Conservation (phyloP, 2,329 filamentous ascomycete species). For the Hymenoscyphus scutula region DNA sequence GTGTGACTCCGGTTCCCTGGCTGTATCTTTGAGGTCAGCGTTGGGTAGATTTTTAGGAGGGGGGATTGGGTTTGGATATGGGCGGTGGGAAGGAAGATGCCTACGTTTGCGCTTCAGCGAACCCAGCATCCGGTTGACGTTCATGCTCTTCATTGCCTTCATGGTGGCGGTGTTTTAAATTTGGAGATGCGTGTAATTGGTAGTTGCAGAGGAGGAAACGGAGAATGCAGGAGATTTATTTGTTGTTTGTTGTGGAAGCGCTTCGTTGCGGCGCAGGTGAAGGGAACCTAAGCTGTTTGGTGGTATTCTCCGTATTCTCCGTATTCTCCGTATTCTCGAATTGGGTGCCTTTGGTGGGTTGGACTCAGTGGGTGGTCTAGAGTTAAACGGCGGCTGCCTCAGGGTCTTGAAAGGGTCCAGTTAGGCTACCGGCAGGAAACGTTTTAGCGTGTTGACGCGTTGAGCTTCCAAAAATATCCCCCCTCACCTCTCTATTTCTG, state of each 20-base stretch:
- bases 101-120: slow-evolving; percentile 34
- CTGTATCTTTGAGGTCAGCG: neutral
- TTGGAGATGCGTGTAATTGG: neutral
- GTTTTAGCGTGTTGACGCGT: too few relatives aligned
- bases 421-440: neutral
- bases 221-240: neutral
- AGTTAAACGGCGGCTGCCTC: neutral
- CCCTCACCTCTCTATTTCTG: too few relatives aligned
- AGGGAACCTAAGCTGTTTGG: neutral
- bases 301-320: too few relatives aligned
- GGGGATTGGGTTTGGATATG: neutral
- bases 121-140: slow-evolving; percentile 36
- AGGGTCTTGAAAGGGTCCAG: neutral
- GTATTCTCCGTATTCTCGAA: too few relatives aligned
- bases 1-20: neutral
- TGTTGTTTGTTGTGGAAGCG: neutral
- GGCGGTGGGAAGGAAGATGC: slow-evolving; percentile 11
- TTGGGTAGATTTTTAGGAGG: neutral
- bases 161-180: slow-evolving; percentile 20
- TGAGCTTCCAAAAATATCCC: too few relatives aligned
- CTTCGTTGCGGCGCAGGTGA: neutral
- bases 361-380: neutral
- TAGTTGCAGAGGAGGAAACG: too few relatives aligned
- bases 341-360: neutral
- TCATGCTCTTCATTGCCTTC: slow-evolving; percentile 38